phyloP scores from a whole-genome alignment of 163 green algal species.

The Scenedesmus sp. region DNA sequence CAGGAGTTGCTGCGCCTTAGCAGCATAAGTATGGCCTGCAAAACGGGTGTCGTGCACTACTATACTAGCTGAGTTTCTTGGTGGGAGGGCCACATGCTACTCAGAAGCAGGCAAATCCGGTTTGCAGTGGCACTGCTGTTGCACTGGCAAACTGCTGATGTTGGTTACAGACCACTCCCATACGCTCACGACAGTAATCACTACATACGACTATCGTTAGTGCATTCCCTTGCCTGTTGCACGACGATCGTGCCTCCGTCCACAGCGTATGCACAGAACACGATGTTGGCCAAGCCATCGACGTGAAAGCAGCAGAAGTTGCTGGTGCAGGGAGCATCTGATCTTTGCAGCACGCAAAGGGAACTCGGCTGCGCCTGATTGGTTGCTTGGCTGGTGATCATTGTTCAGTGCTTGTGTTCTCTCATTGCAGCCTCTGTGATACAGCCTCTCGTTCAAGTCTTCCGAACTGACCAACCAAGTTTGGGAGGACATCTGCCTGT shows the following conservation, averaged over 20 bases:
- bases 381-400: neutral
- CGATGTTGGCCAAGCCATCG: constrained; percentile 21
- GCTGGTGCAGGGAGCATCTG: neutral
- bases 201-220: too few species aligned
- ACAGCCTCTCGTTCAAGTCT: neutral
- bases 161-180: neutral
- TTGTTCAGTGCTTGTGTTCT: neutral
- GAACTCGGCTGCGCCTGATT: neutral
- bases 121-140: too few species aligned
- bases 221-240: constrained; percentile 41
- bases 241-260: constrained; percentile 53
- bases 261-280: constrained; percentile 54
- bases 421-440: neutral
- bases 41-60: neutral
- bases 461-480: too few species aligned
- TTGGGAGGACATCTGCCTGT: neutral
- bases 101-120: neutral
- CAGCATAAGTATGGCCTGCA: neutral
- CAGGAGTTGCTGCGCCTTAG: neutral
- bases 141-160: constrained; percentile 3
- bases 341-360: constrained; percentile 25
- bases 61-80: neutral
- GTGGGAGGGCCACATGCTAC: neutral
- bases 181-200: neutral
- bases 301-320: constrained; percentile 46